Evolutionary conservation across 768 basidiomycete genomes (phyloP).

Genomic region (Tubosaeta sp.): DNA sequence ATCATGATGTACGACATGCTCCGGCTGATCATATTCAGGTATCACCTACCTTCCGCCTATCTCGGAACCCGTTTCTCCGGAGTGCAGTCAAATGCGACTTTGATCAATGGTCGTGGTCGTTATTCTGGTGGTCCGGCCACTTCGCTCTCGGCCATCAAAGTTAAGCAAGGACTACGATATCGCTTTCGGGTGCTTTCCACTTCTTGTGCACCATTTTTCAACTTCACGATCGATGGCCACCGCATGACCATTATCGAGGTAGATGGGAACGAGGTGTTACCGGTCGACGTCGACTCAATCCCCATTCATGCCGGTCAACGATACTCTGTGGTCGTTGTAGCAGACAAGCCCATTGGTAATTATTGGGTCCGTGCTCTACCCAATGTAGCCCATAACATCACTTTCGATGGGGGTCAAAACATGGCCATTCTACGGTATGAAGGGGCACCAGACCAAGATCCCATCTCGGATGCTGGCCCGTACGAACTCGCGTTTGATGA

Average conservation of each 20-base stretch:
- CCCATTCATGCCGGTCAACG: neutral
- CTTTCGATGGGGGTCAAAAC: neutral
- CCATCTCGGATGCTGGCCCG: neutral
- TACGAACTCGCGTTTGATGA: constrained; percentile 17
- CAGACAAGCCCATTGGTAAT: neutral
- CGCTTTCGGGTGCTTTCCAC: neutral
- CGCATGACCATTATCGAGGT: neutral
- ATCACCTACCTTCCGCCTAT: constrained; percentile 26
- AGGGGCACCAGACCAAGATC: constrained; percentile 35
- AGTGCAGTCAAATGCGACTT: constrained; percentile 31
- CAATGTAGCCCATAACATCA: neutral
- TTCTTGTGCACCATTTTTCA: neutral
- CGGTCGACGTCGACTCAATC: neutral
- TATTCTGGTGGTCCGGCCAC: neutral
- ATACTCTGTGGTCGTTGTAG: neutral
- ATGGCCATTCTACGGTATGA: constrained; percentile 46
- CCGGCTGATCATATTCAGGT: constrained; percentile 23
- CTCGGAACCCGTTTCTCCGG: constrained; percentile 8
- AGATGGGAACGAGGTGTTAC: neutral
- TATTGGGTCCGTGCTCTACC: neutral
- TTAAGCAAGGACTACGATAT: neutral
- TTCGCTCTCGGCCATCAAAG: neutral
- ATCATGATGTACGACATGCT: neutral
- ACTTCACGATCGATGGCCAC: neutral
- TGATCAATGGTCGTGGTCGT: constrained; percentile 27